phyloP scores from a whole-genome alignment of 2,329 filamentous ascomycete genomes.

The Balansia obtecta region DNA sequence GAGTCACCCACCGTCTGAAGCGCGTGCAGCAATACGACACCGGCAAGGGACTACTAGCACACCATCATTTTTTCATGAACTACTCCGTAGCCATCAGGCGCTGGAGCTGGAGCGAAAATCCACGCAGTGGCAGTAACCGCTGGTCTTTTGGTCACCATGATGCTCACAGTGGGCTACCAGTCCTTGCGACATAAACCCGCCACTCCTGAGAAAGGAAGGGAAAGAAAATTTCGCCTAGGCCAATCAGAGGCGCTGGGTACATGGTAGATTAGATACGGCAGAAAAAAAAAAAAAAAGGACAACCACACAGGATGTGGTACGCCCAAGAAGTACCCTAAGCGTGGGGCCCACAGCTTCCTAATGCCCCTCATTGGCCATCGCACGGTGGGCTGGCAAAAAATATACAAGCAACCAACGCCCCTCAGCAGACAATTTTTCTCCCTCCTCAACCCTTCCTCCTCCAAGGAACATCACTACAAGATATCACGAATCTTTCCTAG shows the following conservation, averaged over 20 bases:
- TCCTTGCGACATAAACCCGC: no score
- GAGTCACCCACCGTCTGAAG: not conserved
- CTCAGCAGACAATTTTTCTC: conserved; percentile 28
- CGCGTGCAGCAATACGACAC: not conserved
- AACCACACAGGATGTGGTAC: conserved; percentile 2
- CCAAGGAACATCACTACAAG: conserved; percentile 20
- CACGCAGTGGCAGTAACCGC: no score
- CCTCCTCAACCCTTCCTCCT: conserved; percentile 15
- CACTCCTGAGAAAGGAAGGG: no score
- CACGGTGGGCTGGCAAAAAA: conserved; percentile 16
- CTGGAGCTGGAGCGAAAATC: not conserved
- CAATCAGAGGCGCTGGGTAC: no score
- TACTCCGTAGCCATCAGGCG: not conserved
- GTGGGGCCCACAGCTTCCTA: conserved; percentile 6
- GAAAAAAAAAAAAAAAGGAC: conserved; percentile 2
- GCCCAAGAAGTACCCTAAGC: conserved; percentile 13
- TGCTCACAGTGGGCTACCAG: no score
- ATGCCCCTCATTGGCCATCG: conserved; percentile 11
- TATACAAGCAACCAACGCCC: conserved; percentile 23
- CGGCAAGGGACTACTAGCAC: not conserved
- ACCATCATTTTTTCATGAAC: not conserved
- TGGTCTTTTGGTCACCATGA: no score
- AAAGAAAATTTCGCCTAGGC: no score
- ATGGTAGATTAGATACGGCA: no score
- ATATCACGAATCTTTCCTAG: conserved; percentile 26